phyloP scores from a whole-genome alignment of 768 basidiomycete species.

The Cyclocybe aegerita region DNA sequence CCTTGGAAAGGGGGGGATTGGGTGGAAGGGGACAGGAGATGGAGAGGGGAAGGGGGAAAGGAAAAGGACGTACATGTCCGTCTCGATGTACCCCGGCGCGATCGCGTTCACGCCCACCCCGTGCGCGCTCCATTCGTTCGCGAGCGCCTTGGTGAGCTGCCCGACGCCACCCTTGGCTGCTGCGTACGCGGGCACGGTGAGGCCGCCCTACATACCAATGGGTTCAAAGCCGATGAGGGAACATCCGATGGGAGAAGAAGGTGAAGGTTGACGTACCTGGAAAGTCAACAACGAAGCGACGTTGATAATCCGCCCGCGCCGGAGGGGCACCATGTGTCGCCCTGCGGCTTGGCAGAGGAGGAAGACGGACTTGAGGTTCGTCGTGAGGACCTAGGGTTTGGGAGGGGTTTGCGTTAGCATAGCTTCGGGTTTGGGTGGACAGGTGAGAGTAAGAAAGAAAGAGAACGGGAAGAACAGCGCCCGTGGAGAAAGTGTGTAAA shows the following conservation, averaged over 20 bases:
- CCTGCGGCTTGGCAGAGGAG: conserved; percentile 86
- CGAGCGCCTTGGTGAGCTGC: conserved; percentile 84
- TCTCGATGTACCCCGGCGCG: conserved; percentile 85
- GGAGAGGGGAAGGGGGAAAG: conserved; percentile 7
- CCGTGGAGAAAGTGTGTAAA: too few species aligned
- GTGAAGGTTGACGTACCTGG: conserved; percentile 35
- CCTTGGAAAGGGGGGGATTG: not conserved
- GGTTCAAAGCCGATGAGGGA: too few species aligned
- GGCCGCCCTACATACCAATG: conserved; percentile 42
- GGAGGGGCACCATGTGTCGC: conserved; percentile 79
- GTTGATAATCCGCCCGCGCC: conserved; percentile 71
- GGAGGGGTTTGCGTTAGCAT: not conserved
- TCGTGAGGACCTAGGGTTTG: conserved; percentile 63
- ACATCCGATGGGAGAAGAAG: too few species aligned
- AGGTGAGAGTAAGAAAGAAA: not conserved
- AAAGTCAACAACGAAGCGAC: conserved; percentile 62
- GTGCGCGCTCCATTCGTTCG: conserved; percentile 90
- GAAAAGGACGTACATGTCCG: conserved; percentile 68
- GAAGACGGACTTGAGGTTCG: conserved; percentile 89
- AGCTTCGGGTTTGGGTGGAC: too few species aligned
- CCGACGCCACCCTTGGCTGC: conserved; percentile 88
- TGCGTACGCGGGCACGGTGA: conserved; percentile 87
- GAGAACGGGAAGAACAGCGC: conserved; percentile 1
- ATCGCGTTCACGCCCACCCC: conserved; percentile 90
- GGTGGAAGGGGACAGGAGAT: conserved; percentile 1